These are phyloP conservation scores for Salix purpurea DNA, from an alignment of 345 rosid genomes.

Conservation along the genomic window DNA sequence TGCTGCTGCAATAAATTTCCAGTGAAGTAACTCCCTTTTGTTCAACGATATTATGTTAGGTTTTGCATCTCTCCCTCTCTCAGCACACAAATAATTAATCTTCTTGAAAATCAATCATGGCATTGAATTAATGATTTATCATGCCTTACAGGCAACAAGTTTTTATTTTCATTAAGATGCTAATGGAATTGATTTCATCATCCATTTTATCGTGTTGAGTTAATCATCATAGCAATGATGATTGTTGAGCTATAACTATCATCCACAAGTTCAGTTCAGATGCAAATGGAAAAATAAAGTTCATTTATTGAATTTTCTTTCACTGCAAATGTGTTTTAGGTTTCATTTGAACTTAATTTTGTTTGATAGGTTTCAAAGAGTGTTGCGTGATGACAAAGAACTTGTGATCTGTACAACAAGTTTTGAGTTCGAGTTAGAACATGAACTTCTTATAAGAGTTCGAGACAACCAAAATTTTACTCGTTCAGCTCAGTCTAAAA, in stretches of 20 bases:
- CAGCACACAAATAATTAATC: neutral
- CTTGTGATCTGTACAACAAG: too few species aligned
- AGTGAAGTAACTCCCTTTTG: constrained; percentile 11
- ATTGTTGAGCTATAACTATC: neutral
- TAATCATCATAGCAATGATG: neutral
- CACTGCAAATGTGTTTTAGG: too few species aligned
- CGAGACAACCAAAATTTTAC: too few species aligned
- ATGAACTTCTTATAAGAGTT: accelerated
- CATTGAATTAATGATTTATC: neutral
- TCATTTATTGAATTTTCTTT: neutral
- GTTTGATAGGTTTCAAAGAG: too few species aligned
- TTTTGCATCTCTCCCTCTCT: constrained; percentile 1
- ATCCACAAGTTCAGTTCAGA: neutral
- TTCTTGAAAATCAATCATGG: constrained; percentile 5
- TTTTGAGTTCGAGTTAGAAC: accelerated
- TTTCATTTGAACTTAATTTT: too few species aligned
- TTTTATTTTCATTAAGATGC: neutral
- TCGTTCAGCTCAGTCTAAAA: too few species aligned
- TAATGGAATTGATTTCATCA: neutral
- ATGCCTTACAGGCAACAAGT: neutral
- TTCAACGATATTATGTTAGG: constrained; percentile 1
- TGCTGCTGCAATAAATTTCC: constrained; percentile 3
- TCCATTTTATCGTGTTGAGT: neutral
- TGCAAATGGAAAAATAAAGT: neutral
- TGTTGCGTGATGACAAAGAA: too few species aligned